Percentiles rank a stretch among this genome's conserved stretches.
Evolutionary conservation across 257 asterid genomes (phyloP).

Genomic region (Sherardia arvensis): DNA sequence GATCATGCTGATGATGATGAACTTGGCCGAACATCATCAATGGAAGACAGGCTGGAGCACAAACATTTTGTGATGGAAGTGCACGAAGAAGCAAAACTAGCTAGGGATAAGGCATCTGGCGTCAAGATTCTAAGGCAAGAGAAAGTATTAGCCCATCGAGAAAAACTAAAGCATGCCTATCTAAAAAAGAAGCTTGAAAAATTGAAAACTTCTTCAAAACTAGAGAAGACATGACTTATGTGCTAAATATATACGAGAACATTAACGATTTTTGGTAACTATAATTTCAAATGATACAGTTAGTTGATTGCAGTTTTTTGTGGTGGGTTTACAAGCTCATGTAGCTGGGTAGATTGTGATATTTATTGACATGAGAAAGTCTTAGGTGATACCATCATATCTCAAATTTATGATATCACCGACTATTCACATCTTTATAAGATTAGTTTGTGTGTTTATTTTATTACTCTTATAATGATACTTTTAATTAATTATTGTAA

Average conservation of each 20-base stretch:
- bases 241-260: not conserved
- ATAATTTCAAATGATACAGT: no score
- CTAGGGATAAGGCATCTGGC: slow-evolving; percentile 81
- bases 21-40: slow-evolving; percentile 45
- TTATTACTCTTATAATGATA: no score
- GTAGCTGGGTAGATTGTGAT: no score
- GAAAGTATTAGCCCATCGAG: slow-evolving; percentile 69
- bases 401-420: no score
- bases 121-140: slow-evolving; percentile 78
- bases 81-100: slow-evolving; percentile 87
- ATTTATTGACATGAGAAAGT: no score
- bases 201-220: slow-evolving; percentile 68
- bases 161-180: slow-evolving; percentile 88
- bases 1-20: slow-evolving; percentile 21
- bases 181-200: slow-evolving; percentile 79
- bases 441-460: no score
- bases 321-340: no score
- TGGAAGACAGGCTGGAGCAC: slow-evolving; percentile 65
- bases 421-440: no score
- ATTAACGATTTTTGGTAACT: no score
- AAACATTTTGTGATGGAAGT: slow-evolving; percentile 91
- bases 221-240: slow-evolving; percentile 36
- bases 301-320: no score
- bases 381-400: no score
- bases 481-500: no score